Evolutionary conservation across 305 asterid species (phyloP), one percentile per base, ranked within the genome.

Genomic region (Andrographis paniculata): DNA sequence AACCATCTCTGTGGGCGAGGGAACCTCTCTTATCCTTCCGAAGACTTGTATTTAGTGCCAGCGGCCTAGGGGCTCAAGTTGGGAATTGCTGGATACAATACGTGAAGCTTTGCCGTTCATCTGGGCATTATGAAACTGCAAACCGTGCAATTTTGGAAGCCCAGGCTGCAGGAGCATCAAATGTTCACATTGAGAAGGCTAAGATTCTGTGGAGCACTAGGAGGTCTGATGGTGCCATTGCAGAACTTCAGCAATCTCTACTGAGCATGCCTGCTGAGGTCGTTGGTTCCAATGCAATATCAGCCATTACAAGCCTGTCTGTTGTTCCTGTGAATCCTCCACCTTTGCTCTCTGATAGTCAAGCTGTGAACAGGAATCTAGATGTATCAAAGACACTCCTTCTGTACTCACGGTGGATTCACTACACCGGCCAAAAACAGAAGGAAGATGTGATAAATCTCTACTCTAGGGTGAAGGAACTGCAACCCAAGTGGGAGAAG

Each of bases 121-220:
- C 96, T 60, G 99, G 94, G 71, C 99, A 91, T 68, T 86, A 86
- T 59, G 99, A 91, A 75, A 81, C 96, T 42, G 96, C 99, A 52
- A 80, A 76, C 50, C 84, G 96, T 56, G 96, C 99, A 57, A 91
- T 86, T 62, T 50, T 83, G 53, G 99, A 91, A 77, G 99, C 99
- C 56, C 71, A 76, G 64, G 80, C 88, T 54, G 83, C 78, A 44
- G 78, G 81, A 60, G 99, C 92, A 43, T 84, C 81, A 61, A 75
- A 79, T 72, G 94, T 83, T 70, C 82, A 91, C 76, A 77, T 83
- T 67, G 99, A 91, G 76, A 91, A 83, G 67, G 99, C 99, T 61
- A 91, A 91, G 76, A 95, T 91, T 73, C 79, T 86, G 8, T 91
- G 99, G 99, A 80, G 76, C 92, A 91, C 94, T 20, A 78, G 83